Percentiles rank a stretch among this genome's conserved stretches.
Evolutionary conservation across 2,329 filamentous ascomycete genomes (phyloP).

Genomic region (Diaporthe caulivora): DNA sequence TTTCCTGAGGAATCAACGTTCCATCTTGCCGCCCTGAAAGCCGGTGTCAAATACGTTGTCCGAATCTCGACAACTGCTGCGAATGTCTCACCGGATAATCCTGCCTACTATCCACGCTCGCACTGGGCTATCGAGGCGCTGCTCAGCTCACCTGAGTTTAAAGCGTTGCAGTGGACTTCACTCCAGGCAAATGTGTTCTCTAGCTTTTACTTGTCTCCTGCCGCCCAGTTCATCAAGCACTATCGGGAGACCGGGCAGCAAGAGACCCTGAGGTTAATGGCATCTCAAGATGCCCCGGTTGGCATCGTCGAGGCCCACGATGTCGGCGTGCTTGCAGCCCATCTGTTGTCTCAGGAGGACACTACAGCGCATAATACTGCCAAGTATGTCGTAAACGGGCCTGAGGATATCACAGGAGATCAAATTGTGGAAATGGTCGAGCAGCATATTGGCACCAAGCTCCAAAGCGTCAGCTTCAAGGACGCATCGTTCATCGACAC

Average conservation of each 20-base stretch:
- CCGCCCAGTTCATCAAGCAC: background rate
- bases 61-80: background rate
- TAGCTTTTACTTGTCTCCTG: background rate
- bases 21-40: background rate
- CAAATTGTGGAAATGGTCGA: slow-evolving; percentile 10
- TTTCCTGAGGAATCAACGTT: slow-evolving; percentile 43
- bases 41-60: slow-evolving; percentile 1
- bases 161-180: background rate
- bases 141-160: slow-evolving; percentile 1
- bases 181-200: background rate
- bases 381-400: background rate
- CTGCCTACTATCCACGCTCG: slow-evolving; percentile 2
- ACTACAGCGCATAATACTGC: background rate
- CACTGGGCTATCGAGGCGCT: slow-evolving; percentile 20
- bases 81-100: background rate
- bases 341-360: background rate
- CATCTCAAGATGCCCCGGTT: slow-evolving; percentile 1
- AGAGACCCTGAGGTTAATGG: background rate
- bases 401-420: slow-evolving; percentile 1
- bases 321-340: slow-evolving; percentile 6
- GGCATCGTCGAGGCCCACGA: slow-evolving; percentile 10
- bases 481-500: background rate
- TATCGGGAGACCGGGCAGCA: slow-evolving; percentile 5
- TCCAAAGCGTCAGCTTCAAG: slow-evolving; percentile 12
- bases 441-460: background rate